phyloP scores from a whole-genome alignment of 164 flowering plant species.

The Vitis rupestris region DNA sequence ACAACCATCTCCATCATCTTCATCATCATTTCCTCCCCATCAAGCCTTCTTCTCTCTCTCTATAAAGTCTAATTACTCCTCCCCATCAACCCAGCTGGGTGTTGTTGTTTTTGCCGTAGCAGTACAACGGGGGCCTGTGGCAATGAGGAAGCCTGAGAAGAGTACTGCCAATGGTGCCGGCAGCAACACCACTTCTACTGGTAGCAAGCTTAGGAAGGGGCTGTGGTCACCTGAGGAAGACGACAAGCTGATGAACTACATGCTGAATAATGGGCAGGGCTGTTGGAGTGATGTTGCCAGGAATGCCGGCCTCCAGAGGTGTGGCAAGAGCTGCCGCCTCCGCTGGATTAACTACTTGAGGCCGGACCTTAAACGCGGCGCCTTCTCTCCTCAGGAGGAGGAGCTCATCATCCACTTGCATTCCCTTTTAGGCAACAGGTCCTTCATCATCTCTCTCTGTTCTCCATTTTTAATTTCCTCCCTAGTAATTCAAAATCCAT shows the following conservation, averaged over 20 bases:
- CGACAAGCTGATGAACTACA: slow-evolving; percentile 59
- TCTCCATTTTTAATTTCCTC: not conserved
- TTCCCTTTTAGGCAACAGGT: slow-evolving; percentile 74
- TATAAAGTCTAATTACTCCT: slow-evolving; percentile 16
- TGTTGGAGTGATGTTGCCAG: slow-evolving; percentile 73
- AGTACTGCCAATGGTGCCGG: slow-evolving; percentile 6
- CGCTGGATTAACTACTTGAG: slow-evolving; percentile 69
- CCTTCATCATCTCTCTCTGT: not conserved
- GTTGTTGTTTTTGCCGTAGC: no score
- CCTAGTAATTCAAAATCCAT: not conserved
- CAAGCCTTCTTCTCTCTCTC: slow-evolving; percentile 34
- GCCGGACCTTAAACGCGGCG: slow-evolving; percentile 70
- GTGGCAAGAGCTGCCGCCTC: slow-evolving; percentile 69
- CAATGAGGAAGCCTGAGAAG: slow-evolving; percentile 42
- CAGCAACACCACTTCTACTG: slow-evolving; percentile 2
- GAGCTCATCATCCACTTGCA: slow-evolving; percentile 61
- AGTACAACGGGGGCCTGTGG: not conserved
- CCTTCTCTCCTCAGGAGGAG: slow-evolving; percentile 64
- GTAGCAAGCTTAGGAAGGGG: slow-evolving; percentile 49
- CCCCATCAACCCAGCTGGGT: slow-evolving; percentile 27
- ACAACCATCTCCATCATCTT: slow-evolving; percentile 49
- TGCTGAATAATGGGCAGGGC: slow-evolving; percentile 58
- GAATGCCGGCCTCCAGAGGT: slow-evolving; percentile 63
- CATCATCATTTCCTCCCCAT: slow-evolving; percentile 49
- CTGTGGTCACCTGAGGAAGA: slow-evolving; percentile 76